These are phyloP conservation scores for Pelargonium cotyledonis DNA, from an alignment of 441 rosid species.

Conservation along the genomic window DNA sequence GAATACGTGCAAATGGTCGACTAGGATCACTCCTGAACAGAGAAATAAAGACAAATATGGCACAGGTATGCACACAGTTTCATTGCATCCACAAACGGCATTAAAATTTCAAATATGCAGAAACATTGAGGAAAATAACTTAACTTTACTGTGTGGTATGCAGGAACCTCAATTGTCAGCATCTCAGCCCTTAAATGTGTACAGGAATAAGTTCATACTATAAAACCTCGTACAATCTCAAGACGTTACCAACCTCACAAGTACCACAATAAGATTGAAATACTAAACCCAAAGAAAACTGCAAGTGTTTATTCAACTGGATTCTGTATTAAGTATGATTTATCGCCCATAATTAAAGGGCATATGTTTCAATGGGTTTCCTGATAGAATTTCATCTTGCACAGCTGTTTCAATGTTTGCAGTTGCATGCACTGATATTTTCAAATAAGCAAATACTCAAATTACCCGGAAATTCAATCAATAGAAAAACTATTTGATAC, in stretches of 20 bases:
- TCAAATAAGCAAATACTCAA: neutral
- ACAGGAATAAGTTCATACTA: neutral
- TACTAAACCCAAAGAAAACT: neutral
- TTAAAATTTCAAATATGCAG: neutral
- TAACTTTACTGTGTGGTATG: slow-evolving; percentile 15
- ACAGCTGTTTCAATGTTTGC: neutral
- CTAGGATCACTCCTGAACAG: slow-evolving; percentile 30
- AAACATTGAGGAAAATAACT: neutral
- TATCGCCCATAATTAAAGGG: no score
- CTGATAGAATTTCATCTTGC: neutral
- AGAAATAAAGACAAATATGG: slow-evolving; percentile 17
- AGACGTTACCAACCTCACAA: neutral
- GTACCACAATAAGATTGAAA: neutral
- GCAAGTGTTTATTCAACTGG: neutral
- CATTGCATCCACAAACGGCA: neutral
- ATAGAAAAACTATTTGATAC: no score
- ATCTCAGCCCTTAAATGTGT: slow-evolving; percentile 16
- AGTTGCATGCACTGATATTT: neutral
- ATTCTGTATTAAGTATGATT: no score
- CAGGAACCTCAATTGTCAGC: slow-evolving; percentile 69
- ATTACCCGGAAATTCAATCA: neutral
- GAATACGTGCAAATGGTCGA: slow-evolving; percentile 32
- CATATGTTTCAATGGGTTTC: no score
- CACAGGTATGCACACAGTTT: slow-evolving; percentile 20
- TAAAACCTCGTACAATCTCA: neutral